Percentiles rank a stretch among this genome's conserved stretches.
phyloP scores from a whole-genome alignment of 208 protist species.

The Leishmania martiniquensis region DNA sequence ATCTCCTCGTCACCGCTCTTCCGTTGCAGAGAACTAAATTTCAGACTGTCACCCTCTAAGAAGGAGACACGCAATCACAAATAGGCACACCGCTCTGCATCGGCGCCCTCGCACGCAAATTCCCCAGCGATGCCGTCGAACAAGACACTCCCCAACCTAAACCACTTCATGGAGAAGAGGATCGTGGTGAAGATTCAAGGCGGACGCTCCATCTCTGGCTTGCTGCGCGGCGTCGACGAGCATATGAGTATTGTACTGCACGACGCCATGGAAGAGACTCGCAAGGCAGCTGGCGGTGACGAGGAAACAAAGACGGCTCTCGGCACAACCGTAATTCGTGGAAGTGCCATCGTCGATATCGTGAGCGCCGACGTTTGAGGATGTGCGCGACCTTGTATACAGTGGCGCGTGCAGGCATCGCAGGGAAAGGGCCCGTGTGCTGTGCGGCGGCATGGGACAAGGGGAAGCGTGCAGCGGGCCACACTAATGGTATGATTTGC shows the following conservation, averaged over 20 bases:
- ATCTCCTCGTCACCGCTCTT: not conserved
- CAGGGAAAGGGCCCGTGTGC: not conserved
- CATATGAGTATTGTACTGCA: constrained; percentile 98
- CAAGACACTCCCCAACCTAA: constrained; percentile 86
- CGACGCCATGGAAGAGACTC: constrained; percentile 95
- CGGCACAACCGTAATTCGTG: constrained; percentile 90
- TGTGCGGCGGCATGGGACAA: not conserved
- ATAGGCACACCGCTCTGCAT: not conserved
- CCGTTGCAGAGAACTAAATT: not conserved
- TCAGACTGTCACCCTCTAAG: not conserved
- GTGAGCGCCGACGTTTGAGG: constrained; percentile 73
- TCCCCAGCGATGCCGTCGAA: constrained; percentile 25
- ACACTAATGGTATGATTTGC: not conserved
- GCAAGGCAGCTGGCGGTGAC: constrained; percentile 13
- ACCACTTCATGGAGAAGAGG: constrained; percentile 95
- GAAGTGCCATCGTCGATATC: constrained; percentile 92
- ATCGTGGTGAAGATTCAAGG: constrained; percentile 95
- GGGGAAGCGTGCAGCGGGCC: too few species aligned
- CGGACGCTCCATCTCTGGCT: constrained; percentile 94
- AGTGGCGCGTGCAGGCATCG: not conserved
- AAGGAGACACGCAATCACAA: not conserved
- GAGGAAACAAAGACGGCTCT: constrained; percentile 80
- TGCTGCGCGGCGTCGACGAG: constrained; percentile 96
- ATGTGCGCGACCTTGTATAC: not conserved
- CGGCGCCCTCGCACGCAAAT: not conserved